phyloP scores from a whole-genome alignment of 768 basidiomycete species.

The Dictyophora rubrovolvata region DNA sequence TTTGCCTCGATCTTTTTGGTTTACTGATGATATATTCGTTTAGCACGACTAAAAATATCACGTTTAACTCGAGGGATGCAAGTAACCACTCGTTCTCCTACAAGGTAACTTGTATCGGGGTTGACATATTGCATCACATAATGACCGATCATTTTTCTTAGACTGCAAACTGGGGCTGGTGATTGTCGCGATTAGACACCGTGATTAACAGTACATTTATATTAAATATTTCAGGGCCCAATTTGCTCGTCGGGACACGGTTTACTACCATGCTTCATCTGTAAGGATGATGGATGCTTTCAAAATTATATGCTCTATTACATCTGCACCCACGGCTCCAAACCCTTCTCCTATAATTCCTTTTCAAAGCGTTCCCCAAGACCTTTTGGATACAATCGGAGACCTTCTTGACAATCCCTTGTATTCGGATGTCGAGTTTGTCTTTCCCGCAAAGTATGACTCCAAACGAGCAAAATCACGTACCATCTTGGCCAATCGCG shows the following conservation, averaged over 20 bases:
- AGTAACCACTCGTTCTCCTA: conserved; percentile 73
- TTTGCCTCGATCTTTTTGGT: not conserved
- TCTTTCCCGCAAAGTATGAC: conserved; percentile 43
- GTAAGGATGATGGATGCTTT: conserved; percentile 53
- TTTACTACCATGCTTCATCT: conserved; percentile 47
- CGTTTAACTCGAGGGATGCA: conserved; percentile 66
- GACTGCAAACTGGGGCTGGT: conserved; percentile 90
- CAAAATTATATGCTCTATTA: conserved; percentile 69
- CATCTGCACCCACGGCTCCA: conserved; percentile 50
- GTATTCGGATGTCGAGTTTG: conserved; percentile 79
- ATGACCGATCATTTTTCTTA: conserved; percentile 18
- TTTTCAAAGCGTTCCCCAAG: conserved; percentile 51
- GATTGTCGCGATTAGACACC: conserved; percentile 12
- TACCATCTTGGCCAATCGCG: conserved; percentile 58
- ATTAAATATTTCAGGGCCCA: conserved; percentile 45
- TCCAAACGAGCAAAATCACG: conserved; percentile 25
- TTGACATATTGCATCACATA: not conserved
- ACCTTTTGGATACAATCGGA: conserved; percentile 62
- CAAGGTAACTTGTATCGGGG: conserved; percentile 33
- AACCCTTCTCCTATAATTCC: conserved; percentile 32
- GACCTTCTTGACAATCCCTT: conserved; percentile 66
- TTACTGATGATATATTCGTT: not conserved
- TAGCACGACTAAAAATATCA: conserved; percentile 37
- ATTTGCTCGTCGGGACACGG: conserved; percentile 64
- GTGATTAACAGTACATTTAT: not conserved